Evolutionary conservation across 2,329 filamentous ascomycete species (phyloP).

Genomic region (Rhexocercosporidium sp.): DNA sequence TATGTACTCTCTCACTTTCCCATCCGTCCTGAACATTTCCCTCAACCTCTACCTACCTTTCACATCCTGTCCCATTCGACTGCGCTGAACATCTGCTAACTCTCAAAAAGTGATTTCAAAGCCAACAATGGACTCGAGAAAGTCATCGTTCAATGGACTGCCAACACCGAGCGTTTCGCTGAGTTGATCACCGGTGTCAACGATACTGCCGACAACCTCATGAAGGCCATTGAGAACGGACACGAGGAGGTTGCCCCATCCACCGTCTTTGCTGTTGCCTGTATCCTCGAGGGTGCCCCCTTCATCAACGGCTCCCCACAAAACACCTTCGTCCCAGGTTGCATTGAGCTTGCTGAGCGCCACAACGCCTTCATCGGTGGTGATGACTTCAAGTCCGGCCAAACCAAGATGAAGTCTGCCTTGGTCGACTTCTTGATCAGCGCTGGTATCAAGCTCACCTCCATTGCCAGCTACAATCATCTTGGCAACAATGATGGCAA

Average conservation of each 20-base stretch:
- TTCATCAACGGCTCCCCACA: constrained; percentile 99
- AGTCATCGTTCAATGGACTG: constrained; percentile 97
- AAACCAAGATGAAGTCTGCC: constrained; percentile 99
- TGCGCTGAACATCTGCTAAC: constrained; percentile 19
- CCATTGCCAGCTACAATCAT: constrained; percentile 99
- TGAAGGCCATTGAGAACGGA: constrained; percentile 83
- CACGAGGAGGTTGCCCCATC: constrained; percentile 94
- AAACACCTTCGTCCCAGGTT: constrained; percentile 97
- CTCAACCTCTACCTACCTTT: background rate
- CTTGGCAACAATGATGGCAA: constrained; percentile 99
- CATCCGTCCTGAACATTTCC: too few species aligned
- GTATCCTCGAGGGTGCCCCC: constrained; percentile 84
- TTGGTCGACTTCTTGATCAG: constrained; percentile 98
- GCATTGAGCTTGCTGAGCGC: constrained; percentile 85
- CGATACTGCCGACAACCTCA: constrained; percentile 92
- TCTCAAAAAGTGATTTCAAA: constrained; percentile 79
- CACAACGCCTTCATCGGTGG: constrained; percentile 92
- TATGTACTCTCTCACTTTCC: constrained; percentile 46
- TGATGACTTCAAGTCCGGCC: constrained; percentile 99
- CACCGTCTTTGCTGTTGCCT: constrained; percentile 93
- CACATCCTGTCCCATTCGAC: background rate
- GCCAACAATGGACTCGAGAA: constrained; percentile 83
- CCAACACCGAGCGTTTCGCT: constrained; percentile 97
- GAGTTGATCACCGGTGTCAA: constrained; percentile 89
- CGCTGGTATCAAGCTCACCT: constrained; percentile 97